Conservation (phyloP, 768 basidiomycete genomes). For the Boletus sensibilis region DNA sequence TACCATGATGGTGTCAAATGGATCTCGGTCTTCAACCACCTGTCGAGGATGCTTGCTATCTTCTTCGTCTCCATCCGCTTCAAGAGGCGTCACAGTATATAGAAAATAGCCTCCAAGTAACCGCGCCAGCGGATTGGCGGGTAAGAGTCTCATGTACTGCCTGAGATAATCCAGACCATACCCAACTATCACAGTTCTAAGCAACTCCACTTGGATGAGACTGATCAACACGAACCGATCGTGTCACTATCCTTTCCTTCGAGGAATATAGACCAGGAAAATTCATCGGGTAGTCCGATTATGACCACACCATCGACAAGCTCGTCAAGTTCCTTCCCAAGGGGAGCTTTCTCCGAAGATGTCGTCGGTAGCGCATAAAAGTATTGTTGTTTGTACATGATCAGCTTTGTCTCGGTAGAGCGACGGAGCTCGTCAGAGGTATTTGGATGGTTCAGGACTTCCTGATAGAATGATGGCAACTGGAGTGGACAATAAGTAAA, state of each 20-base stretch:
- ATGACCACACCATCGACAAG: slow-evolving; percentile 75
- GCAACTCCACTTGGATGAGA: background rate
- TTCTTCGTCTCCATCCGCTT: slow-evolving; percentile 35
- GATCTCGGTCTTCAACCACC: slow-evolving; percentile 42
- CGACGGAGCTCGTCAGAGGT: slow-evolving; percentile 81
- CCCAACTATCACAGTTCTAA: slow-evolving; percentile 42
- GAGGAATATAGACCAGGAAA: slow-evolving; percentile 78
- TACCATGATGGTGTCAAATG: slow-evolving; percentile 63
- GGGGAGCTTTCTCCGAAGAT: slow-evolving; percentile 40
- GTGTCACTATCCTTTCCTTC: slow-evolving; percentile 70
- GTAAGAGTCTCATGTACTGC: slow-evolving; percentile 66
- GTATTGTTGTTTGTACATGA: slow-evolving; percentile 60
- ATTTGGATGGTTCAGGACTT: slow-evolving; percentile 77
- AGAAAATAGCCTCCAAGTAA: slow-evolving; percentile 68
- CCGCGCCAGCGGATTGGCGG: slow-evolving; percentile 50
- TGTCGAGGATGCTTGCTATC: slow-evolving; percentile 13
- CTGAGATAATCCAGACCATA: slow-evolving; percentile 59
- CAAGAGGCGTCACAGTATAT: slow-evolving; percentile 51
- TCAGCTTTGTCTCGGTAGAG: slow-evolving; percentile 69
- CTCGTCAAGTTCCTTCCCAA: slow-evolving; percentile 65
- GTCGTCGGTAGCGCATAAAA: slow-evolving; percentile 58
- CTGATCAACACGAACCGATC: slow-evolving; percentile 51
- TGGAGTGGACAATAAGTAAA: slow-evolving; percentile 30
- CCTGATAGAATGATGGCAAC: slow-evolving; percentile 72
- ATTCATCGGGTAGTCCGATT: slow-evolving; percentile 71